Evolutionary conservation across 2,329 filamentous ascomycete species (phyloP).

Genomic region (Fonsecaea pedrosoi): DNA sequence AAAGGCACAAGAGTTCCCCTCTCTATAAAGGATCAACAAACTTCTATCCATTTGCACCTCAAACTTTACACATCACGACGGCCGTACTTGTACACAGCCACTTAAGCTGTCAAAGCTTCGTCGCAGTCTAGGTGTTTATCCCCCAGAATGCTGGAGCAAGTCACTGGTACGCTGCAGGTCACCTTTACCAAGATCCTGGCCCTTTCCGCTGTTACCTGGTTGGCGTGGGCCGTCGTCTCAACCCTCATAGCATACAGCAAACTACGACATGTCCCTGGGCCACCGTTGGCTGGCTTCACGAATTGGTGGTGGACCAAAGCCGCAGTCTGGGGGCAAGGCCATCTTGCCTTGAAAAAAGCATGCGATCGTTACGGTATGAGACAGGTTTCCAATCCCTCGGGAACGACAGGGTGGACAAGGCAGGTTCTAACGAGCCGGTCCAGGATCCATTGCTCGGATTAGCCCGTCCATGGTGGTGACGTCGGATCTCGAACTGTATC

Average conservation of each 20-base stretch:
- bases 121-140: background rate
- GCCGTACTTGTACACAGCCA: background rate
- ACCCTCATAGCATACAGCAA: constrained; percentile 17
- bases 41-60: background rate
- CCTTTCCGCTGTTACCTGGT: constrained; percentile 10
- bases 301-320: constrained; percentile 32
- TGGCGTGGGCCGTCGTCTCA: constrained; percentile 15
- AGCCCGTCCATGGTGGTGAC: constrained; percentile 59
- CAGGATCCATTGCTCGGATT: constrained; percentile 49
- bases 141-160: constrained; percentile 20
- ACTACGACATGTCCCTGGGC: constrained; percentile 28
- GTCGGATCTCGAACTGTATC: constrained; percentile 56
- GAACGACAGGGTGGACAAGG: background rate
- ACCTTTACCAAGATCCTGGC: constrained; percentile 13
- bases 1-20: background rate
- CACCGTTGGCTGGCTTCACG: constrained; percentile 24
- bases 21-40: background rate
- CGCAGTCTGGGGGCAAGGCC: constrained; percentile 19
- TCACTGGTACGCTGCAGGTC: constrained; percentile 12
- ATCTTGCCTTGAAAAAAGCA: constrained; percentile 23
- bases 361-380: constrained; percentile 27
- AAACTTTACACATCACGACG: background rate
- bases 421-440: background rate
- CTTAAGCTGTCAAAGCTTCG: background rate
- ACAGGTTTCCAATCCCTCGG: background rate